Evolutionary conservation across 2,329 filamentous ascomycete genomes (phyloP), one percentile per base, ranked within the genome.

Genomic region (Dactylella cylindrospora): DNA sequence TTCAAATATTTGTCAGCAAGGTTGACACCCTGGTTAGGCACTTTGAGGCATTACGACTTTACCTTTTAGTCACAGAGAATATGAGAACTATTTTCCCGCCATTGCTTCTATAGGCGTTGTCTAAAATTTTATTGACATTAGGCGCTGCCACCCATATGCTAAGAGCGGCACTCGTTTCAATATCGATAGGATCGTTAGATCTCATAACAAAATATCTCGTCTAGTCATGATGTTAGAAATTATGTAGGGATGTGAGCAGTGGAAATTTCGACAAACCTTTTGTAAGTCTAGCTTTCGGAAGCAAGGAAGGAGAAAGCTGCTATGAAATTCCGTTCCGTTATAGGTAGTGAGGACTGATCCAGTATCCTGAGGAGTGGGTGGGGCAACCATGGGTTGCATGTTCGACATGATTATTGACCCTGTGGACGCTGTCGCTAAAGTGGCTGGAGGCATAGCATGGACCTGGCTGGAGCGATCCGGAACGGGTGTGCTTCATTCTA

Each of bases 61-160:
- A n/a, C n/a, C n/a, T n/a, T n/a, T n/a, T n/a, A n/a, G n/a, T n/a
- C n/a, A 46, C 15, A 13, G 41, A 46, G 25, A 46, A 46, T 20
- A 46, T 33, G 15, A 46, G 29, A 7, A 46, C 10, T 17, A 46
- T 31, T 19, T 46, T 46, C 25, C 41, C 41, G 6, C n/a, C 41
- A 7, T 28, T 2, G 5, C 9, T 10, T 22, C 13, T n/a, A n/a
- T 46, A 46, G 12, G 28, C 29, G 6, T 46, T 46, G n/a, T 46
- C 41, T 5, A 46, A 15, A 23, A 46, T 46, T 46, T 32, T 46
- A n/a, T 46, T 46, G 10, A 22, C 19, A 4, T 31, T 28, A 12
- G 26, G 17, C 22, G 28, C 29, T 13, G 28, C 32, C 25, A 22
- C 26, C 41, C 41, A 46, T 19, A 22, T 33, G 35, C 25, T 35